Base-by-base conservation (phyloP, 1,284 basidiomycete genomes). In the Cystobasidium slooffiae region DNA sequence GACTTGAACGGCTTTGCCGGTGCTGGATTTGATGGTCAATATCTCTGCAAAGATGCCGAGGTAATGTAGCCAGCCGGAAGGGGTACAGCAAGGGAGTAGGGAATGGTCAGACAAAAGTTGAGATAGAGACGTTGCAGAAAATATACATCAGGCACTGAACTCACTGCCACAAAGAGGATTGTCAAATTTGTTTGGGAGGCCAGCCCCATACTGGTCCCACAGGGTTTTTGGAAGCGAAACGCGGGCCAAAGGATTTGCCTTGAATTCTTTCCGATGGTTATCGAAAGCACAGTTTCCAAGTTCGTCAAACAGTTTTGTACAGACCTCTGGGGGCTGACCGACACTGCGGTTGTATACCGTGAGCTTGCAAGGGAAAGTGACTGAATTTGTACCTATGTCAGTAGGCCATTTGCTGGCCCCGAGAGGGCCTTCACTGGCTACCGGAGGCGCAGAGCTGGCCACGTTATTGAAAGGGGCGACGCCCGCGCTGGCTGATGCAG, bases 11-110 rank as follows among this genome's bases (percentile, higher is more conserved):
- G 39, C 56, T 39, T 59, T 59, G n/a, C 31, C 31, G 2, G 6
- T 43, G 20, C 43, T 59, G 14, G 56, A n/a, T 24, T 59, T 41
- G 56, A 59, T 41, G 56, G 56, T 59, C 12, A 59, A n/a, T 41
- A 31, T 59, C 39, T 39, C 56, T 59, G 39, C n/a, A 6, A 20
- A 41, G 14, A 9, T 9, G 46, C 3, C 20, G 18, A 31, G 10
- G 22, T 22, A 20, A 14, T 14, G 18, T 20, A 52, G 51, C 22
- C 16, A 52, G n/a, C 10, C 16, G 22, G 7, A 10, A 52, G n/a
- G n/a, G n/a, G n/a, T 52, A 7, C 10, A 56, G 22, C 31, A 9
- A 41, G 5, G 37, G 3, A 7, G 37, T 5, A 16, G 18, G 14
- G 43, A 41, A n/a, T n/a, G n/a, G n/a, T n/a, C n/a, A n/a, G n/a